These are phyloP conservation scores for Pyrenula aspistea DNA, from an alignment of 495 filamentous ascomycete species.

Conservation along the genomic window DNA sequence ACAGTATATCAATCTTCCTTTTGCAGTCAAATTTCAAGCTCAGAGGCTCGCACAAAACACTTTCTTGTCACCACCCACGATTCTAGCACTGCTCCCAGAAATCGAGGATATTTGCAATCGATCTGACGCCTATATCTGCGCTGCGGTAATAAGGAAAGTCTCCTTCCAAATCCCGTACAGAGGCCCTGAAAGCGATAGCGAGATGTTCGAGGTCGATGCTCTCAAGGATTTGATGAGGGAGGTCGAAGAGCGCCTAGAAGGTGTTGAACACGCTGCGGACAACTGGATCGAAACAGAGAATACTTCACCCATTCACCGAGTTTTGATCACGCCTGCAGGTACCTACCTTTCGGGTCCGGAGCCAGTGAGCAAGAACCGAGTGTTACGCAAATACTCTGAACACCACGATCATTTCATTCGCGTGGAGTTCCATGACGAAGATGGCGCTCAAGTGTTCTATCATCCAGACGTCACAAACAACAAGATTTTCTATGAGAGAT, in stretches of 20 bases:
- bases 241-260: constrained; percentile 14
- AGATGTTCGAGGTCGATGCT: constrained; percentile 23
- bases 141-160: constrained; percentile 34
- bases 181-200: constrained; percentile 30
- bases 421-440: constrained; percentile 62
- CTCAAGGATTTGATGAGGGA: constrained; percentile 31
- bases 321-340: constrained; percentile 55
- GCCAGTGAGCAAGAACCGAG: constrained; percentile 57
- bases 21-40: constrained; percentile 29
- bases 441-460: constrained; percentile 49
- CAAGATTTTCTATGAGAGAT: constrained; percentile 36
- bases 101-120: constrained; percentile 7
- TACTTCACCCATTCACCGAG: constrained; percentile 38
- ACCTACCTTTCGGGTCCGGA: constrained; percentile 60
- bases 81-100: constrained; percentile 23
- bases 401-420: constrained; percentile 56
- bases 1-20: background rate
- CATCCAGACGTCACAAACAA: constrained; percentile 40
- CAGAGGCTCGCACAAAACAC: constrained; percentile 40
- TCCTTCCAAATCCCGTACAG: constrained; percentile 34
- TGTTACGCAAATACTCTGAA: constrained; percentile 55
- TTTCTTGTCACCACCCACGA: constrained; percentile 32
- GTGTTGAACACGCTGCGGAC: background rate
- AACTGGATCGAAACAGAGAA: background rate
- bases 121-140: constrained; percentile 17